phyloP scores from a whole-genome alignment of 2,329 filamentous ascomycete genomes.

The Neopestalotiopsis sp. region DNA sequence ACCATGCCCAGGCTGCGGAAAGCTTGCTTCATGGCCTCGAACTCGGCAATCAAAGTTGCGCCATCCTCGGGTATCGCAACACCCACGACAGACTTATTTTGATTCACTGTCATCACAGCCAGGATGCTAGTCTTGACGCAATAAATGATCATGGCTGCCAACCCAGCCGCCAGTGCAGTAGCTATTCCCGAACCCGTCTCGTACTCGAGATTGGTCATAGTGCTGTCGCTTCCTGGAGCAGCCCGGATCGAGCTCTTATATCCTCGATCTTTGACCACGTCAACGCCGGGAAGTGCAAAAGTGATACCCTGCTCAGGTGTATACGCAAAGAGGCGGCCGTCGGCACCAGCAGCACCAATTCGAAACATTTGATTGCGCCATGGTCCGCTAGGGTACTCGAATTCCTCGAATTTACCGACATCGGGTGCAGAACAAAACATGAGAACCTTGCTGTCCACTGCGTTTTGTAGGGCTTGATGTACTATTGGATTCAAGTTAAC shows the following conservation, averaged over 20 bases:
- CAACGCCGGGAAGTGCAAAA: not conserved
- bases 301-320: slow-evolving; percentile 3
- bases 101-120: not conserved
- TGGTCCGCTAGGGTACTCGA: slow-evolving; percentile 12
- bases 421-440: not conserved
- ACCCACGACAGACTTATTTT: not conserved
- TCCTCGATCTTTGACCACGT: not conserved
- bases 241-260: not conserved
- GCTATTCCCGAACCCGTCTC: slow-evolving; percentile 20
- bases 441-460: too few relatives aligned
- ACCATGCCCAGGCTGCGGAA: not conserved
- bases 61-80: not conserved
- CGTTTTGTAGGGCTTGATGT: too few relatives aligned
- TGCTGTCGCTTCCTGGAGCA: not conserved
- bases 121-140: slow-evolving; percentile 11
- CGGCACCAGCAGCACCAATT: slow-evolving; percentile 6
- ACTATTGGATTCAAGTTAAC: too few relatives aligned
- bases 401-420: not conserved
- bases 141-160: slow-evolving; percentile 23
- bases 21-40: not conserved
- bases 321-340: slow-evolving; percentile 1
- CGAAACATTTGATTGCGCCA: slow-evolving; percentile 5
- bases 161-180: slow-evolving; percentile 19
- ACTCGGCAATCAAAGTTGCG: not conserved
- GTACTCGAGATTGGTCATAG: not conserved